Evolutionary conservation across 164 flowering plant species (phyloP), one percentile per base, ranked within the genome.

Genomic region (Vitis riparia): DNA sequence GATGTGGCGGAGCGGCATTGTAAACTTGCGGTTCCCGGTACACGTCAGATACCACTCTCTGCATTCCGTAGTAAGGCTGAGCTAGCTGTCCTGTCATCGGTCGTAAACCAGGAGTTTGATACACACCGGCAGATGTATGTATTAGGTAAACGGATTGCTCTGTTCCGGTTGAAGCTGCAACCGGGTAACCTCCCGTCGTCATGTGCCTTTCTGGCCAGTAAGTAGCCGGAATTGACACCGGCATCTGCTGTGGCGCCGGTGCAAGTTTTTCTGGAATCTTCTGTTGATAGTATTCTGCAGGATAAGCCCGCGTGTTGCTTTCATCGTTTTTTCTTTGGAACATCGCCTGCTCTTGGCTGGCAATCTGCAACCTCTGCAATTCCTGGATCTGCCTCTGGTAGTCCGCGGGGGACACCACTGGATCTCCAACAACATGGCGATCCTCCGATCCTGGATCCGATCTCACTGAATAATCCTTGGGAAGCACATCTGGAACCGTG

Each of bases 61-160:
- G 88, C 73, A 84, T 72, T 27, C 82, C 77, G 58, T 89, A 91
- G 74, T 81, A 88, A 5, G 85, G 78, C 70, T 88, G 95, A 51
- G 80, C 68, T 0, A 71, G 73, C 13, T 79, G 84, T 15, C 80
- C 83, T 14, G 79, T 61, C 58, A 75, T 68, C 61, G 84, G 88
- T 44, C 87, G 77, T 16, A 71, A 14, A 52, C 80, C 32, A 59
- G 70, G 78, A 13, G 79, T 55, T 13, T 78, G 88, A 57, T 81
- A 83, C 58, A 79, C 60, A 10, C 82, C 81, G 1, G 78, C 63
- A n/a, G 81, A 79, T 3, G 87, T 72, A 1, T 72, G 80, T 11
- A 87, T 75, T 52, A 80, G 16, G 71, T 83, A 87, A 10, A 82
- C 77, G 29, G 69, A 85, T 56, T 81, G 90, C 5, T 84, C 84